Evolutionary conservation across 1,284 basidiomycete genomes (phyloP), one percentile per base, ranked within the genome.

Genomic region (Ustilago lituana): DNA sequence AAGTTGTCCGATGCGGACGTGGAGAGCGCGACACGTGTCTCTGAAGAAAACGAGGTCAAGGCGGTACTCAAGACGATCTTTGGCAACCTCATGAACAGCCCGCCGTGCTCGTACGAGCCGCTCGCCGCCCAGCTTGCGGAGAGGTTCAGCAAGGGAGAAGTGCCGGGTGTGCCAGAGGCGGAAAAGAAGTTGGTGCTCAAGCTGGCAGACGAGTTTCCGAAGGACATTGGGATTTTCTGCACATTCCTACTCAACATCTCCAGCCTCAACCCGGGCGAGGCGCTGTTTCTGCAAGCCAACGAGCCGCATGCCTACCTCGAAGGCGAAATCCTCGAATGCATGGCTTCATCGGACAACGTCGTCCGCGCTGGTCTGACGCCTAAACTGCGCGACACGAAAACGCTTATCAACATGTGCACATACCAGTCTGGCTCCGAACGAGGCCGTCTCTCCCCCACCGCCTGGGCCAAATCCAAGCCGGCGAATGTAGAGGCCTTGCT

Each of bases 321-420:
- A 31, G 80, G 80, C 12, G 71, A 80, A 33, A 78, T 80, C 35
- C 51, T 81, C 24, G 80, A 82, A 54, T 82, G 80, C 73, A 82
- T 82, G 80, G 80, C 80, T 6, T 61, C 66, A 6, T 69, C 62
- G 58, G 95, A 99, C 85, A 98, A 98, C 83, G 96, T 99, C 81
- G 96, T 99, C 57, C 91, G 96, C 43, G 96, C 96, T 2, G 96
- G 96, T 17, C 88, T 99, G 37, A 99, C 96, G 0, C 95, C 96
- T 11, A 99, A 99, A 84, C 87, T 92, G 20, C 89, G 95, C 59
- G 96, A 99, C 82, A 89, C 97, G 19, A 88, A 90, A 3, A 97
- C 94, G 68, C 88, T 99, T 46, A 85, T 97, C 59, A 85, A 88
- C 4, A 92, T 92, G 81, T 87, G 98, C 63, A 98, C 94, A 9